Evolutionary conservation across 2,329 filamentous ascomycete genomes (phyloP).

Genomic region (Teratosphaeria destructans): DNA sequence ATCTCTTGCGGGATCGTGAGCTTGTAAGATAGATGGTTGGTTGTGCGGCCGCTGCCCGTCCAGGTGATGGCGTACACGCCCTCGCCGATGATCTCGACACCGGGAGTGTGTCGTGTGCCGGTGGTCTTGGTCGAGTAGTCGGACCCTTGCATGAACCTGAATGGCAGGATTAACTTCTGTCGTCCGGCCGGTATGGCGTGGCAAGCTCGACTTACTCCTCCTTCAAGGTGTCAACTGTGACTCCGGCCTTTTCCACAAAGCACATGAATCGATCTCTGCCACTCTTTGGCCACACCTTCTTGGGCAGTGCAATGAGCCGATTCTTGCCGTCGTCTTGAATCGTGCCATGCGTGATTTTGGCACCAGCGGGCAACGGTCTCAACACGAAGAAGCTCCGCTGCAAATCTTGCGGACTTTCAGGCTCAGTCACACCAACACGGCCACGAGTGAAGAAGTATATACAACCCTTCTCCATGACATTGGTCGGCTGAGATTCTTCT

Average conservation of each 20-base stretch:
- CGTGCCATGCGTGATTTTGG: slow-evolving; percentile 51
- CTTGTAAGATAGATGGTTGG: neutral
- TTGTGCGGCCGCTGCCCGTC: slow-evolving; percentile 47
- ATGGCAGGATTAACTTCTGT: neutral
- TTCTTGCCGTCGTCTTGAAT: slow-evolving; percentile 51
- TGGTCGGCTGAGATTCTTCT: slow-evolving; percentile 44
- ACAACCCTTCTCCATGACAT: slow-evolving; percentile 74
- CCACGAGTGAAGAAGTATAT: slow-evolving; percentile 85
- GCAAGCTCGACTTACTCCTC: slow-evolving; percentile 34
- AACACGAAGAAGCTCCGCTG: slow-evolving; percentile 72
- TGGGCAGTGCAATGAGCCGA: slow-evolving; percentile 67
- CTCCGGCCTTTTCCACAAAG: slow-evolving; percentile 68
- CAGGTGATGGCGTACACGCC: slow-evolving; percentile 75
- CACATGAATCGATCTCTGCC: slow-evolving; percentile 63
- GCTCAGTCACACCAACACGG: slow-evolving; percentile 62
- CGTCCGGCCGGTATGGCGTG: neutral
- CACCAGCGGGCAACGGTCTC: slow-evolving; percentile 58
- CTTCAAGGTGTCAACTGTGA: slow-evolving; percentile 58
- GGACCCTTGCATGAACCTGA: slow-evolving; percentile 51
- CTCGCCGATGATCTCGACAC: slow-evolving; percentile 67
- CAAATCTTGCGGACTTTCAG: slow-evolving; percentile 59
- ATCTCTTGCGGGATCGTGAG: neutral
- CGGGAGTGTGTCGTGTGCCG: slow-evolving; percentile 57
- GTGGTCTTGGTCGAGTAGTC: slow-evolving; percentile 69
- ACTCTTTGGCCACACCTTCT: slow-evolving; percentile 67